Base-by-base conservation (phyloP, 1,284 basidiomycete genomes). In the Papiliotrema terrestris region DNA sequence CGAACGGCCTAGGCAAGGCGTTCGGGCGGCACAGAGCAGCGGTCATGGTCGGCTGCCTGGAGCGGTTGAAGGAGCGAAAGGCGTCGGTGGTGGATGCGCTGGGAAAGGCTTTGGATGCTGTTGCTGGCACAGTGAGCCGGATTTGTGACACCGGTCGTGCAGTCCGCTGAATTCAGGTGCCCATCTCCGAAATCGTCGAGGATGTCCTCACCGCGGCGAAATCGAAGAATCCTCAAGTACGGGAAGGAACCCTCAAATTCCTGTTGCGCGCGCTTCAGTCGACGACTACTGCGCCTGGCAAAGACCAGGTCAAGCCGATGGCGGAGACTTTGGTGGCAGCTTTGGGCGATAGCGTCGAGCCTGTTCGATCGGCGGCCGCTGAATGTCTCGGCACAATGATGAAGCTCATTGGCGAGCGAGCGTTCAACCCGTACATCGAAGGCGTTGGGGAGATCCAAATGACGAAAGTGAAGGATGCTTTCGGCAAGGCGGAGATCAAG, bases 201-300 rank as follows among this genome's bases (percentile, higher is more conserved):
- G 91, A 98, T 68, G 80, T 95, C 45, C 80, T 90, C 26, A 81
- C 85, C 3, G 84, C 87, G 0, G 78, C 93, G 23, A 86, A 86
- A 65, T 88, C 88, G 60, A 98, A 98, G 80, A 98, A 98, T 71
- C 96, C 96, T 1, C 91, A 96, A 73, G 91, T 98, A 44, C 96
- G 96, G 72, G 91, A 96, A 73, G 90, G 92, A 15, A 87, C 93
- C 0, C 79, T 97, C 62, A 91, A 89, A 67, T 98, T 96, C 71
- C 79, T 98, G 20, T 84, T 83, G 19, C 84, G 96, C 45, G 90
- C 86, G 69, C 83, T 99, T 45, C 79, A 84, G 1, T 74, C 73
- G 2, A 86, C 85, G 0, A 84, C 86, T 1, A 81, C 82, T 15
- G 69, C 75, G 17, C 84, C 91, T 0, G 81, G 82, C 43, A 83